Evolutionary conservation across 768 basidiomycete species (phyloP).

Genomic region (Sutorius australiensis): DNA sequence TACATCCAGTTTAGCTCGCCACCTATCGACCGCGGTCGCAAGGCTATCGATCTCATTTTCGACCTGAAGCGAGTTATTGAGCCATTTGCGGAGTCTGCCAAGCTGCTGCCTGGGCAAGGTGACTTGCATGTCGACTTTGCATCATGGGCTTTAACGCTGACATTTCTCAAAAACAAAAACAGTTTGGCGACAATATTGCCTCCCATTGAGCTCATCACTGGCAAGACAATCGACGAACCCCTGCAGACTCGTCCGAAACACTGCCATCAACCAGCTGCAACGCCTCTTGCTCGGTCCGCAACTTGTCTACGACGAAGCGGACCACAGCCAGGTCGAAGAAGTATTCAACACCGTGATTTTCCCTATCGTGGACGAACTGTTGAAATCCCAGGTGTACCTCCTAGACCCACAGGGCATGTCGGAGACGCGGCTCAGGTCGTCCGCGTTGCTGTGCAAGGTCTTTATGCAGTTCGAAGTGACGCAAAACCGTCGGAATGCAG

Average conservation of each 20-base stretch:
- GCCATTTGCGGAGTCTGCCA: constrained; percentile 49
- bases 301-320: constrained; percentile 53
- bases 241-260: constrained; percentile 79
- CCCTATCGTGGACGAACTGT: constrained; percentile 85
- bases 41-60: constrained; percentile 77
- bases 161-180: constrained; percentile 11
- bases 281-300: constrained; percentile 80
- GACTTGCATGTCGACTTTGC: constrained; percentile 9
- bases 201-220: constrained; percentile 71
- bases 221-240: constrained; percentile 80
- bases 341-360: constrained; percentile 89
- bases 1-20: constrained; percentile 51
- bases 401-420: constrained; percentile 85
- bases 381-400: constrained; percentile 76
- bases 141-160: constrained; percentile 2
- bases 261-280: constrained; percentile 75
- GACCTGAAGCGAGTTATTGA: constrained; percentile 66
- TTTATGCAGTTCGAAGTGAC: constrained; percentile 92
- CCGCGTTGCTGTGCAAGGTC: constrained; percentile 88
- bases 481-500: constrained; percentile 53
- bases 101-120: constrained; percentile 35
- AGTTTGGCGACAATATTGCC: constrained; percentile 77
- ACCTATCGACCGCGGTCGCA: constrained; percentile 72
- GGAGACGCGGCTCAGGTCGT: constrained; percentile 84
- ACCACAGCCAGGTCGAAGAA: constrained; percentile 66